Conservation (phyloP, 2,329 filamentous ascomycete genomes). For the Colletotrichum sidae region DNA sequence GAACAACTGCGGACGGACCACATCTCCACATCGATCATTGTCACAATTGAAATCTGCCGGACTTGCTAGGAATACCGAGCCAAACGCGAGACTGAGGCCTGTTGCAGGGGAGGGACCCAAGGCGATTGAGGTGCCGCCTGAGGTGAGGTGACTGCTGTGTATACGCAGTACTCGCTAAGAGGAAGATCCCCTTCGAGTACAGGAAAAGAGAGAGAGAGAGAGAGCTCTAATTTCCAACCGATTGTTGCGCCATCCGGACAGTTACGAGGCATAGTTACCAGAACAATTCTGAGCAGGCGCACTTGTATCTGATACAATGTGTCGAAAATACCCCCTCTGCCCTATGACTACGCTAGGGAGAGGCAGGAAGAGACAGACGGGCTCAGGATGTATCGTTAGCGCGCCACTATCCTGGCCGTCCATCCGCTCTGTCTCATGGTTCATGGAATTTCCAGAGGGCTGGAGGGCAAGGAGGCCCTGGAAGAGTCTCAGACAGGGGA, state of each 20-base stretch:
- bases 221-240: no score
- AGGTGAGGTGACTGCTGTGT: no score
- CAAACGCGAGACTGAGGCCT: constrained; percentile 27
- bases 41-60: constrained; percentile 34
- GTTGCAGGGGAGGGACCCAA: not conserved
- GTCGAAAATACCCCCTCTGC: not conserved
- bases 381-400: no score
- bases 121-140: no score
- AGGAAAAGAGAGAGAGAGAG: no score
- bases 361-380: no score
- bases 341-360: not conserved
- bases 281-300: no score
- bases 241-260: no score
- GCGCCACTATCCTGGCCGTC: not conserved
- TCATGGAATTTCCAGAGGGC: constrained; percentile 17
- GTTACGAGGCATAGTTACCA: no score
- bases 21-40: constrained; percentile 19
- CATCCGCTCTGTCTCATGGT: not conserved
- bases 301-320: no score
- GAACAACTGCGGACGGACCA: constrained; percentile 19
- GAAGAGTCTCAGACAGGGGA: not conserved
- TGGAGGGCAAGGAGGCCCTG: constrained; percentile 16
- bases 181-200: no score
- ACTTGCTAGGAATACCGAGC: constrained; percentile 36
- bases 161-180: no score